Evolutionary conservation across 352 stramenopile genomes (phyloP).

Genomic region (Phytophthora aleatoria): DNA sequence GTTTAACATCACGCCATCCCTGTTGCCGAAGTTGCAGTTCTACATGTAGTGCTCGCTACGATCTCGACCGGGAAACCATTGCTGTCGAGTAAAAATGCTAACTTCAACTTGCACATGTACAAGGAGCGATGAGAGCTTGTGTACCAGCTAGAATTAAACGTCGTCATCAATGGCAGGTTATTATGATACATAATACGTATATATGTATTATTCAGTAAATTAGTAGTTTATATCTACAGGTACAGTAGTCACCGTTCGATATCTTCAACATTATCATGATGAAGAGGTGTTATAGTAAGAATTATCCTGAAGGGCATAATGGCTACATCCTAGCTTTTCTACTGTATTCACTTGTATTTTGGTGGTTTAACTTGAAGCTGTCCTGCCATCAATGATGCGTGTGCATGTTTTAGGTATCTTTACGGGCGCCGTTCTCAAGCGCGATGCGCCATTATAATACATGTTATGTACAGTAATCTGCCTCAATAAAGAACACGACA

Average conservation of each 20-base stretch:
- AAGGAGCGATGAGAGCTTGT: too few species aligned
- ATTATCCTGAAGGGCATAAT: too few species aligned
- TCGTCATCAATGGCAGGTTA: too few species aligned
- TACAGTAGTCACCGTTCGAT: too few species aligned
- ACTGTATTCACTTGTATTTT: background rate
- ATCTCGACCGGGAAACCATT: background rate
- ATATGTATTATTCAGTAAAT: constrained; percentile 6
- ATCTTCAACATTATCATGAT: background rate
- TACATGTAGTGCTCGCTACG: background rate
- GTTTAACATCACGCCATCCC: background rate
- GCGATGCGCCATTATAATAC: too few species aligned
- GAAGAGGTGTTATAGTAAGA: constrained; percentile 4
- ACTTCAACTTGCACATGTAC: background rate
- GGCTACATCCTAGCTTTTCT: background rate
- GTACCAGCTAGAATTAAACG: too few species aligned
- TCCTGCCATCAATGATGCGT: constrained; percentile 23
- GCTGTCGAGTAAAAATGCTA: background rate
- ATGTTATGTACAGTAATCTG: too few species aligned
- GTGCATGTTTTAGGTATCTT: background rate
- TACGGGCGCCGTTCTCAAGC: too few species aligned
- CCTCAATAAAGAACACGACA: too few species aligned
- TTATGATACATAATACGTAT: too few species aligned
- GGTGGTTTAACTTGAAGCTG: constrained; percentile 9
- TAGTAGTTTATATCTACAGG: background rate
- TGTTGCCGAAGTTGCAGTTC: background rate